Conservation (phyloP, 2,329 filamentous ascomycete species). For the Exserohilum rostratum region DNA sequence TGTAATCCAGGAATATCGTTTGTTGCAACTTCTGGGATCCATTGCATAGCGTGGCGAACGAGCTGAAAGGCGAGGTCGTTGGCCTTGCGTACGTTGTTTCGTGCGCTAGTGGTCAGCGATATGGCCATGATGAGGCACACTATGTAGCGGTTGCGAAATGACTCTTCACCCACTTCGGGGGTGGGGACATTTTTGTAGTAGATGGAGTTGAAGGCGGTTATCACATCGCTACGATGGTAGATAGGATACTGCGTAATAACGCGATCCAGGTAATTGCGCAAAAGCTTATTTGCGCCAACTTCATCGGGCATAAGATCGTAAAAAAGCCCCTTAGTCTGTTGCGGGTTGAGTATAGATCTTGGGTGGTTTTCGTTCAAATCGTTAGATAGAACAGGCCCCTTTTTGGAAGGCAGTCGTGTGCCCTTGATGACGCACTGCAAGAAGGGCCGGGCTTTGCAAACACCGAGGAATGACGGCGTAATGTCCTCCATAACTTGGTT, state of each 20-base stretch:
- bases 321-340: constrained; percentile 32
- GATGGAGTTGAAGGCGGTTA: constrained; percentile 42
- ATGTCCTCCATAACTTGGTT: constrained; percentile 45
- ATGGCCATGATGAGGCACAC: constrained; percentile 48
- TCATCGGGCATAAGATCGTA: constrained; percentile 37
- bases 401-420: constrained; percentile 43
- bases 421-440: constrained; percentile 45
- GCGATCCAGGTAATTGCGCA: constrained; percentile 42
- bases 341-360: constrained; percentile 46
- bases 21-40: constrained; percentile 45
- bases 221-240: constrained; percentile 43
- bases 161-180: constrained; percentile 28
- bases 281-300: constrained; percentile 40
- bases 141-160: constrained; percentile 42
- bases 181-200: constrained; percentile 34
- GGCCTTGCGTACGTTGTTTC: constrained; percentile 42
- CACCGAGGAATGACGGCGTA: constrained; percentile 44
- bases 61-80: constrained; percentile 41
- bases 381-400: constrained; percentile 41
- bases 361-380: constrained; percentile 47
- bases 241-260: constrained; percentile 48
- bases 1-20: constrained; percentile 45
- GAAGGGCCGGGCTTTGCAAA: constrained; percentile 40
- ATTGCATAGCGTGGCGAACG: constrained; percentile 45
- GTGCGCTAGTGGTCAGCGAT: constrained; percentile 42